Conservation (phyloP, 2,329 filamentous ascomycete genomes). For the Ustulina deusta region DNA sequence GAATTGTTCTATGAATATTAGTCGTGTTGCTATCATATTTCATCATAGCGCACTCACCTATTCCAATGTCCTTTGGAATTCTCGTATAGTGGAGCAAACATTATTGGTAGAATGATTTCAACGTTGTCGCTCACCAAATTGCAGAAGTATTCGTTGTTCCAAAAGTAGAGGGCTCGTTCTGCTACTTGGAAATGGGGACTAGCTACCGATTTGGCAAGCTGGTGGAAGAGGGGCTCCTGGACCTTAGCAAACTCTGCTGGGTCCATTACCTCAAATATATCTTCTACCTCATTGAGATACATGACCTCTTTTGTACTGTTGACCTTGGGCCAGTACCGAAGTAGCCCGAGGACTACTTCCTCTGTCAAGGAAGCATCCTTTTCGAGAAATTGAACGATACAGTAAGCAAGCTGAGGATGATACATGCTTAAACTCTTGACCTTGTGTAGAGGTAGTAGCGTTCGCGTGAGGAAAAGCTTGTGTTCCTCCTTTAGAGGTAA, state of each 20-base stretch:
- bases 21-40: constrained; percentile 31
- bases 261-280: constrained; percentile 99
- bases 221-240: constrained; percentile 96
- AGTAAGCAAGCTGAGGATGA: constrained; percentile 97
- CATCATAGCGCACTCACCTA: constrained; percentile 68
- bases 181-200: constrained; percentile 99
- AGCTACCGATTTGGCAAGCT: constrained; percentile 96
- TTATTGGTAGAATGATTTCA: constrained; percentile 97
- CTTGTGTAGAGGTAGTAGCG: constrained; percentile 94
- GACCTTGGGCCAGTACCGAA: constrained; percentile 98
- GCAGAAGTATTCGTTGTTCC: constrained; percentile 99
- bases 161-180: constrained; percentile 97
- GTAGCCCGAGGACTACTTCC: constrained; percentile 93
- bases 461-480: constrained; percentile 95
- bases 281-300: constrained; percentile 99
- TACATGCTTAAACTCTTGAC: constrained; percentile 99
- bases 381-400: constrained; percentile 98
- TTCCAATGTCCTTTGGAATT: constrained; percentile 99
- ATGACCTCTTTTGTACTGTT: constrained; percentile 99
- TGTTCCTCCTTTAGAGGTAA: constrained; percentile 97
- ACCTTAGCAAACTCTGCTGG: constrained; percentile 98
- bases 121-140: constrained; percentile 99
- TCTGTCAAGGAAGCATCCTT: constrained; percentile 97
- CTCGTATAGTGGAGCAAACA: constrained; percentile 98
- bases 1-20: constrained; percentile 81